These are phyloP conservation scores for Cladosporium colombiae DNA, from an alignment of 2,329 filamentous ascomycete genomes.

Conservation along the genomic window DNA sequence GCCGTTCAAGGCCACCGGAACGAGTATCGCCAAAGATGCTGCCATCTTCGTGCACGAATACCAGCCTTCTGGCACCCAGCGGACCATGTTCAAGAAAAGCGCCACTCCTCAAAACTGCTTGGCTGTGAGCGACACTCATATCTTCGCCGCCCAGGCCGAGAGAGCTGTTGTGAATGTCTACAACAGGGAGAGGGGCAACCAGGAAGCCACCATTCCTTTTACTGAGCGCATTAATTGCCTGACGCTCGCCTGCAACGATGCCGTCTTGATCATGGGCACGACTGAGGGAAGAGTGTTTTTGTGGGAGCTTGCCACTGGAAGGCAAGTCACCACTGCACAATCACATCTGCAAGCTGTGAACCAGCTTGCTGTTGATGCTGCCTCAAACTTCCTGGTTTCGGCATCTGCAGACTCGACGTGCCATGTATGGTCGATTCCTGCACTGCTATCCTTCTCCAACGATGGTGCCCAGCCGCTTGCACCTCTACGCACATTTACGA, in stretches of 20 bases:
- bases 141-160: conserved; percentile 88
- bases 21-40: conserved; percentile 67
- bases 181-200: conserved; percentile 76
- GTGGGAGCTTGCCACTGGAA: conserved; percentile 85
- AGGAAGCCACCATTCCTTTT: conserved; percentile 86
- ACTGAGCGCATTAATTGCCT: conserved; percentile 82
- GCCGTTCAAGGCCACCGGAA: conserved; percentile 45
- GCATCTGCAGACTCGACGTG: conserved; percentile 85
- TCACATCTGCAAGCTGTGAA: conserved; percentile 81
- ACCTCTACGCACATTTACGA: conserved; percentile 74
- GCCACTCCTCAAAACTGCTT: conserved; percentile 76
- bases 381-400: conserved; percentile 71
- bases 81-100: conserved; percentile 87
- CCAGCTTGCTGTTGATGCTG: conserved; percentile 68
- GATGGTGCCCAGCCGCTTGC: conserved; percentile 58
- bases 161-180: conserved; percentile 95
- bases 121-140: conserved; percentile 75
- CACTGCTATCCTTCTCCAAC: conserved; percentile 66
- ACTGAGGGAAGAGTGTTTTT: conserved; percentile 81
- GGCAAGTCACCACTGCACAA: conserved; percentile 72
- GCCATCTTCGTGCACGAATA: conserved; percentile 85
- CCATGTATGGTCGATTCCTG: conserved; percentile 84
- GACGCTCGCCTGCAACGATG: conserved; percentile 65
- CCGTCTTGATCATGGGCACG: conserved; percentile 76
- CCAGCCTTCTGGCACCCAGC: conserved; percentile 74